Conservation (phyloP, 352 stramenopile species). For the Elongisporangium undulatum region DNA sequence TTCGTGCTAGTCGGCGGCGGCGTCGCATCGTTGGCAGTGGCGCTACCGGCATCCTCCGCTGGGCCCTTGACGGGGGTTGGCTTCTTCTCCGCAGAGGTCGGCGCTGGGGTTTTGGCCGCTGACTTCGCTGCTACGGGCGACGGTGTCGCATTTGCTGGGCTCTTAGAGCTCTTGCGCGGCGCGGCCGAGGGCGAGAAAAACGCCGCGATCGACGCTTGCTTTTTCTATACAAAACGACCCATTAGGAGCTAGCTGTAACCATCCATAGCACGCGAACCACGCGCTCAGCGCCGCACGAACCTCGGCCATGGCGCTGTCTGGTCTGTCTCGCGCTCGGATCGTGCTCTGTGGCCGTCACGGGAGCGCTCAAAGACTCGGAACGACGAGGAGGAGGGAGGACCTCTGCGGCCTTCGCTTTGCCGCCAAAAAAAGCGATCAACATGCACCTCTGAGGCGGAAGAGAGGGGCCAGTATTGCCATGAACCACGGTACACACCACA, state of each 20-base stretch:
- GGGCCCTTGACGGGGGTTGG: constrained; percentile 2
- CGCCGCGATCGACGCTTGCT: constrained; percentile 70
- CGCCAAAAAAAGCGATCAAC: constrained; percentile 7
- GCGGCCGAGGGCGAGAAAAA: constrained; percentile 70
- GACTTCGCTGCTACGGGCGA: constrained; percentile 2
- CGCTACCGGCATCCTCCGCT: background rate
- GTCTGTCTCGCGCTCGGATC: constrained; percentile 1
- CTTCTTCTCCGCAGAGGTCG: constrained; percentile 17
- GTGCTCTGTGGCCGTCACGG: background rate
- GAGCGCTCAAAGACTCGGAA: background rate
- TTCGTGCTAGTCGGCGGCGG: constrained; percentile 4
- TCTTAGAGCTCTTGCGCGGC: constrained; percentile 8
- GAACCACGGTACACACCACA: background rate
- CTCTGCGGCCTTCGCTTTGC: background rate
- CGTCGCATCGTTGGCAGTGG: constrained; percentile 4
- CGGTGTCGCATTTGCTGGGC: constrained; percentile 4
- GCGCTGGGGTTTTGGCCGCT: background rate
- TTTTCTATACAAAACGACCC: constrained; percentile 21
- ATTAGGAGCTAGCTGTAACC: constrained; percentile 12
- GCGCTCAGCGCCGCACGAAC: background rate
- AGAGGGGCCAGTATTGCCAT: constrained; percentile 1
- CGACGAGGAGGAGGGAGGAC: constrained; percentile 9
- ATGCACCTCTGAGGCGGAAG: constrained; percentile 3
- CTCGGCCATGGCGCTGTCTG: constrained; percentile 1
- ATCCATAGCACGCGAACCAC: background rate